Evolutionary conservation across 2,329 filamentous ascomycete genomes (phyloP).

Genomic region (Cryphonectria radicalis): DNA sequence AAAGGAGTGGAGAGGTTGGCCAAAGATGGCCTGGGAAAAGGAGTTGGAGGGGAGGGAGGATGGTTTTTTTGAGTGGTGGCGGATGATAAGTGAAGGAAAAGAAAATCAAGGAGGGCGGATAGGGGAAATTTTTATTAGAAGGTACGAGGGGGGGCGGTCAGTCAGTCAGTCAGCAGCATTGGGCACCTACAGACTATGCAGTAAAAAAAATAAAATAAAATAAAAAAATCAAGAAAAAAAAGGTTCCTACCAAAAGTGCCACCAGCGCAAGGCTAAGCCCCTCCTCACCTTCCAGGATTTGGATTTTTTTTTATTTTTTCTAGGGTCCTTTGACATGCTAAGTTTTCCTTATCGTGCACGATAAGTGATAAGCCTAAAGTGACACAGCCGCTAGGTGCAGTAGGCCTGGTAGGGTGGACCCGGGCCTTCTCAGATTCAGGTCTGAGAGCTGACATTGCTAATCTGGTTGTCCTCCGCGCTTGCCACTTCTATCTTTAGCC

Average conservation of each 20-base stretch:
- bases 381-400: background rate
- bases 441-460: constrained; percentile 14
- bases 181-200: background rate
- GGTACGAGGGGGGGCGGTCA: background rate
- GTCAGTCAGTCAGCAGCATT: constrained; percentile 1
- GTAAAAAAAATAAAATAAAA: background rate
- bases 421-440: background rate
- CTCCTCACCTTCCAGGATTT: constrained; percentile 9
- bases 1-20: constrained; percentile 29
- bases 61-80: background rate
- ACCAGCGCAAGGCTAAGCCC: background rate
- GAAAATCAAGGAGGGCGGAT: background rate
- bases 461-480: background rate
- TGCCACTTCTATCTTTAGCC: constrained; percentile 6
- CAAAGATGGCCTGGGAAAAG: constrained; percentile 19
- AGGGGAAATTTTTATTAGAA: constrained; percentile 3
- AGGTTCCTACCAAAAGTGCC: background rate
- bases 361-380: constrained; percentile 3
- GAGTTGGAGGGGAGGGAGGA: background rate
- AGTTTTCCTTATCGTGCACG: background rate
- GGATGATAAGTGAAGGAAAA: background rate
- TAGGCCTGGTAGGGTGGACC: background rate
- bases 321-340: background rate
- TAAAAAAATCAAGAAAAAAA: background rate
- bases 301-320: background rate